A percentile compares a stretch with the other conserved stretches of the same genome.
Evolutionary conservation across 2,329 filamentous ascomycete genomes (phyloP).

Genomic region (Penicillium freii): DNA sequence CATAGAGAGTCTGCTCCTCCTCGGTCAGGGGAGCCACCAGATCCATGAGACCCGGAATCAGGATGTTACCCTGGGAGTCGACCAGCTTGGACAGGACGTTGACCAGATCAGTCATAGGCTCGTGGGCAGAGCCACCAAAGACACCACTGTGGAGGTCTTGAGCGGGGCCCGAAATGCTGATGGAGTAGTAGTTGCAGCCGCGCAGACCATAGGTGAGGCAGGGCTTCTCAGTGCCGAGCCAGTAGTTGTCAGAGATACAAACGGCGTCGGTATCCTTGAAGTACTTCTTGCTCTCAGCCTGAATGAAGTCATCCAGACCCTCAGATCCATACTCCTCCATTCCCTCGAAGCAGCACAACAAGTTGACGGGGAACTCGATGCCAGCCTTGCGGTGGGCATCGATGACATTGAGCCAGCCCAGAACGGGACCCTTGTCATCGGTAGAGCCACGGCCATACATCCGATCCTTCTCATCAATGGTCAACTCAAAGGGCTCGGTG

Average conservation of each 20-base stretch:
- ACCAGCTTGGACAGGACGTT: slow-evolving; percentile 80
- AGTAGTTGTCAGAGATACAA: slow-evolving; percentile 99
- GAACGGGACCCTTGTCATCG: slow-evolving; percentile 95
- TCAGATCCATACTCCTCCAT: slow-evolving; percentile 99
- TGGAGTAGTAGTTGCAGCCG: slow-evolving; percentile 95
- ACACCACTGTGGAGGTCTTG: slow-evolving; percentile 96
- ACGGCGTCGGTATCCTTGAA: slow-evolving; percentile 95
- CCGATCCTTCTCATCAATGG: slow-evolving; percentile 81
- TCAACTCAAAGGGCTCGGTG: slow-evolving; percentile 88
- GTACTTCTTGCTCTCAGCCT: slow-evolving; percentile 84
- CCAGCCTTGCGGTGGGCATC: slow-evolving; percentile 95
- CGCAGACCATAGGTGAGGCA: slow-evolving; percentile 96
- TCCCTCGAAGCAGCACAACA: slow-evolving; percentile 98
- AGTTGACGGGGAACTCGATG: slow-evolving; percentile 92
- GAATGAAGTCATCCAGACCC: slow-evolving; percentile 91
- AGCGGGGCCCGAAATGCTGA: slow-evolving; percentile 85
- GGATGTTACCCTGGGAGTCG: slow-evolving; percentile 85
- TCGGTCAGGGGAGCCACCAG: slow-evolving; percentile 85
- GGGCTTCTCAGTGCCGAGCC: slow-evolving; percentile 97
- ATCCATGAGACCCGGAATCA: slow-evolving; percentile 89
- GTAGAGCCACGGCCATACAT: slow-evolving; percentile 97
- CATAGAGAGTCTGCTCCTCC: slow-evolving; percentile 85
- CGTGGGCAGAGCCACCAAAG: slow-evolving; percentile 92
- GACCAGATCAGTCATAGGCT: slow-evolving; percentile 96
- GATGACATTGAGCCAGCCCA: slow-evolving; percentile 97